Evolutionary conservation across 208 protist genomes (phyloP).

Genomic region (Crithidia bombi): DNA sequence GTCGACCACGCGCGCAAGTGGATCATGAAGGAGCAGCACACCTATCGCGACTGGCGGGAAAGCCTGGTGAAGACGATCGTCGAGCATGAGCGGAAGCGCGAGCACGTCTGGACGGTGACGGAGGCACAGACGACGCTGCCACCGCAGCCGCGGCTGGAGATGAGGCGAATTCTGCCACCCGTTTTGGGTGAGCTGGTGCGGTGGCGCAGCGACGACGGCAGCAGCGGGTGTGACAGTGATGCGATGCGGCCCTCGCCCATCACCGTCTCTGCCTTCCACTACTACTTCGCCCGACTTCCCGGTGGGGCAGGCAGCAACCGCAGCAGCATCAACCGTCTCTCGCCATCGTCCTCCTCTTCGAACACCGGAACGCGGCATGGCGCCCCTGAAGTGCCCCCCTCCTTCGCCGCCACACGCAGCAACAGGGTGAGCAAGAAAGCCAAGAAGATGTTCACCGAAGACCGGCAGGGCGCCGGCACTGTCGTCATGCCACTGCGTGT

Average conservation of each 20-base stretch:
- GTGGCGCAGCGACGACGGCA: constrained; percentile 39
- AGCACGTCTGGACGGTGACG: constrained; percentile 16
- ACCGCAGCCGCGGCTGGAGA: constrained; percentile 12
- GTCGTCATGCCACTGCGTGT: constrained; percentile 44
- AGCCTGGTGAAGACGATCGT: constrained; percentile 28
- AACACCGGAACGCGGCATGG: too few species aligned
- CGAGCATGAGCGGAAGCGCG: constrained; percentile 29
- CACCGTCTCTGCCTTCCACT: constrained; percentile 25
- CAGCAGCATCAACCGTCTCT: too few species aligned
- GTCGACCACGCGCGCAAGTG: constrained; percentile 51
- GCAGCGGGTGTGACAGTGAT: neutral
- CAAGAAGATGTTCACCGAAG: constrained; percentile 54
- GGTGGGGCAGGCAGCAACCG: neutral
- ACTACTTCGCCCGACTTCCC: constrained; percentile 19
- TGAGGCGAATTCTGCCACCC: constrained; percentile 44
- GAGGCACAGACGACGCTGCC: constrained; percentile 3
- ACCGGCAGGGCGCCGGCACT: constrained; percentile 35
- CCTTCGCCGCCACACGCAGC: constrained; percentile 42
- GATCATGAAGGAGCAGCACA: constrained; percentile 48
- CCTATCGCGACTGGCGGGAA: constrained; percentile 49
- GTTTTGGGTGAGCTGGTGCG: constrained; percentile 62
- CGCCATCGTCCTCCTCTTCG: too few species aligned
- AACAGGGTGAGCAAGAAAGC: constrained; percentile 48
- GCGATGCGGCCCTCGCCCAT: constrained; percentile 19
- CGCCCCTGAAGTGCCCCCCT: constrained; percentile 14